A percentile compares a stretch with the other conserved stretches of the same genome.
phyloP scores from a whole-genome alignment of 2,329 filamentous ascomycete species.

The Colletotrichum karsti region DNA sequence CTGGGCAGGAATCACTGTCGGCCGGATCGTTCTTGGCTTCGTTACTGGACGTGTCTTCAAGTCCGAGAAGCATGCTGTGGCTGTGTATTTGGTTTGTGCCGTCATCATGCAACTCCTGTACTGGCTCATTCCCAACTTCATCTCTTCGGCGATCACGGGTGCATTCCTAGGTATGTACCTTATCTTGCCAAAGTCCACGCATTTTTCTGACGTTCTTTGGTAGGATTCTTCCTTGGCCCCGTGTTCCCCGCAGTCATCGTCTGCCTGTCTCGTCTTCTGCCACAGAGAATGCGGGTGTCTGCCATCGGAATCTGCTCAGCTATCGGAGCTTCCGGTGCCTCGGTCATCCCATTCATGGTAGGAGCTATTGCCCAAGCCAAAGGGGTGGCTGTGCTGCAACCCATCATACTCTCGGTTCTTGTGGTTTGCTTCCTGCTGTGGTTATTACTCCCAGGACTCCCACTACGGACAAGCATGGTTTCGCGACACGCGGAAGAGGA shows the following conservation, averaged over 20 bases:
- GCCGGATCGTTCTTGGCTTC: slow-evolving; percentile 78
- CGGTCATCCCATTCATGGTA: slow-evolving; percentile 72
- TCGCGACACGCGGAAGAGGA: background rate
- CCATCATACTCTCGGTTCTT: slow-evolving; percentile 59
- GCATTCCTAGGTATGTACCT: background rate
- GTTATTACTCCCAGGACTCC: background rate
- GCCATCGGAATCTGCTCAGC: slow-evolving; percentile 83
- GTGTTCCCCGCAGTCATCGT: slow-evolving; percentile 80
- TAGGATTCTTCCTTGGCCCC: slow-evolving; percentile 76
- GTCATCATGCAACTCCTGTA: background rate
- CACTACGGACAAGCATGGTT: background rate
- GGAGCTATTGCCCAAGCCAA: slow-evolving; percentile 70
- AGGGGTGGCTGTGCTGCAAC: slow-evolving; percentile 65
- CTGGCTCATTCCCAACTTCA: background rate
- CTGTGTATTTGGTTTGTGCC: background rate
- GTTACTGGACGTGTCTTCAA: slow-evolving; percentile 69
- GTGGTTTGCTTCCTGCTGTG: slow-evolving; percentile 32
- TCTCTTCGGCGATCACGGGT: background rate
- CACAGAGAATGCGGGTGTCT: slow-evolving; percentile 77
- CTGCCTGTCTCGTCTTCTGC: slow-evolving; percentile 77
- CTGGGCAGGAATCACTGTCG: slow-evolving; percentile 83
- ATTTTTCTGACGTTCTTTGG: background rate
- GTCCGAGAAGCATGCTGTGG: background rate
- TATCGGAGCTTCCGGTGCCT: slow-evolving; percentile 77
- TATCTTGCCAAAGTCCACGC: background rate